These are phyloP conservation scores for Blastocrithidia nonstop DNA, from an alignment of 208 protist species.

Conservation along the genomic window DNA sequence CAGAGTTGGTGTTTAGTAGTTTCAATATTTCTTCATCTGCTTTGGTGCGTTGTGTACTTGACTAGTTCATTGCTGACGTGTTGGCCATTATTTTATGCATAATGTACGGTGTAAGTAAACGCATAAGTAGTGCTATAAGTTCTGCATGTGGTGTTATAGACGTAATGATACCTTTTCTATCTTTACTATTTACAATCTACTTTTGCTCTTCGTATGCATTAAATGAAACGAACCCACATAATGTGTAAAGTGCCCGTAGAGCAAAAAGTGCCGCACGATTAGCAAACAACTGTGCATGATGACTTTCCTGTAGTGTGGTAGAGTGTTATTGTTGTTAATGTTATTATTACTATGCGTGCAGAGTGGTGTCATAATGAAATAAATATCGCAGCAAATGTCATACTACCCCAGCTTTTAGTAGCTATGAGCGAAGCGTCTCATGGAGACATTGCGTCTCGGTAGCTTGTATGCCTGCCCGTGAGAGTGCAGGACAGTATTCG, in stretches of 20 bases:
- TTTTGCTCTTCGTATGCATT: too few species aligned
- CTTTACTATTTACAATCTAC: too few species aligned
- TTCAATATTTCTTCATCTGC: constrained; percentile 36
- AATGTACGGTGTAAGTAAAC: constrained; percentile 74
- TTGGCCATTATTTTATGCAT: constrained; percentile 31
- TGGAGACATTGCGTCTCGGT: constrained; percentile 44
- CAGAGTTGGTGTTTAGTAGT: constrained; percentile 71
- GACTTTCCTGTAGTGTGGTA: constrained; percentile 38
- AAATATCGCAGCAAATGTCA: constrained; percentile 77
- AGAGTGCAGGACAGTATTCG: constrained; percentile 35
- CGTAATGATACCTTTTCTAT: too few species aligned
- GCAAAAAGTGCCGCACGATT: constrained; percentile 62
- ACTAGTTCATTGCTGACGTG: constrained; percentile 2
- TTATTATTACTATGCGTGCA: too few species aligned
- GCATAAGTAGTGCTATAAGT: constrained; percentile 26
- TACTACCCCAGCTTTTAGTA: constrained; percentile 51
- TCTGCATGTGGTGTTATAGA: constrained; percentile 8
- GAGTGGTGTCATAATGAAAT: constrained; percentile 84
- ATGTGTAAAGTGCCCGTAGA: constrained; percentile 34
- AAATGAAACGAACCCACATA: constrained; percentile 28
- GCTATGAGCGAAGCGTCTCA: constrained; percentile 32
- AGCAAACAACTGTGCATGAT: constrained; percentile 66
- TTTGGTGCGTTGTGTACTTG: background rate
- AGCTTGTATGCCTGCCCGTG: constrained; percentile 61
- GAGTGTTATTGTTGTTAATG: constrained; percentile 27